Base-by-base conservation (phyloP, 495 filamentous ascomycete species). In the Tuber aestivum region DNA sequence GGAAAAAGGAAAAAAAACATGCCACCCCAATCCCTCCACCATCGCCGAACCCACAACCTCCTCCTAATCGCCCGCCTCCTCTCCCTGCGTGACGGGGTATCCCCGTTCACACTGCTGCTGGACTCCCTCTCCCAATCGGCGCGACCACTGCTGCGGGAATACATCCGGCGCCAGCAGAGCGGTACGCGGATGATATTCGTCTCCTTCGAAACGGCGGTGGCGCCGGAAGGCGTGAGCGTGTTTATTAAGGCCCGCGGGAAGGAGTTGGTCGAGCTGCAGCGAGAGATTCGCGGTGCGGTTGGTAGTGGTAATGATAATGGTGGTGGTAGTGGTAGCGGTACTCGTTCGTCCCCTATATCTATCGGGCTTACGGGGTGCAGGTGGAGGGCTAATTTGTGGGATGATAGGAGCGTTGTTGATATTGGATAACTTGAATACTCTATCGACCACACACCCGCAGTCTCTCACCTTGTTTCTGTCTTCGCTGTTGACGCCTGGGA, bases 71-170 rank as follows among this genome's bases (percentile, higher is more conserved):
- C 94, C 73, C 95, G 94, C 76, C 85, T 97, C 3, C 87, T 98
- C 72, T 91, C 89, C 78, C 84, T 92, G 21, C 86, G 92, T 44
- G 94, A 97, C 82, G 91, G 88, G 35, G 91, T 91, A 3, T 96
- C 93, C 41, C 95, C 94, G 2, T 90, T 98, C 70, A 97, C 94
- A 0, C 84, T 97, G 41, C 84, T 98, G 12, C 86, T 95, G 73
- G 95, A 97, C 85, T 92, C 88, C 23, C 84, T 97, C 56, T 94
- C 96, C 84, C 95, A 97, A 84, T 90, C 91, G 37, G 92, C 90
- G 20, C 87, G 85, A 38, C 92, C 91, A 9, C 83, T 97, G 45
- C 76, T 95, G 3, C 84, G 86, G 37, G 92, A 96, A 84, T 94
- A 93, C 82, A 89, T 93, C 50, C 85, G 86, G 73, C 87, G 92